Evolutionary conservation across 2,329 filamentous ascomycete genomes (phyloP).

Genomic region (Diaporthe destruens): DNA sequence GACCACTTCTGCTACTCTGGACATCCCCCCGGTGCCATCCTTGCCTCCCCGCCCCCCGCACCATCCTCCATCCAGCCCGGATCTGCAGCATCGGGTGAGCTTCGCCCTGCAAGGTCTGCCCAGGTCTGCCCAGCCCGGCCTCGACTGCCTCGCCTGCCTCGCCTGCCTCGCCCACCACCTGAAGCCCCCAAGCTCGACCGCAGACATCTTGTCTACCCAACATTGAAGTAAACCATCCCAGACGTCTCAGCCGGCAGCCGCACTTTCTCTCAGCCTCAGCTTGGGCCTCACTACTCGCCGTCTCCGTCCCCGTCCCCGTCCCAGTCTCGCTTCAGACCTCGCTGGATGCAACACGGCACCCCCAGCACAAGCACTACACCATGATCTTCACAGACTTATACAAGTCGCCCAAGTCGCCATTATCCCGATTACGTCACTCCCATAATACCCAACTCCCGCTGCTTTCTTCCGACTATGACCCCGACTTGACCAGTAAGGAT

Average conservation of each 20-base stretch:
- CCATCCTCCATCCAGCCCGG: slow-evolving; percentile 38
- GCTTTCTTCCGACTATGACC: slow-evolving; percentile 63
- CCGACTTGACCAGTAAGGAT: slow-evolving; percentile 72
- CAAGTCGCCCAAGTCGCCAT: slow-evolving; percentile 66
- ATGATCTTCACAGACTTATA: slow-evolving; percentile 73
- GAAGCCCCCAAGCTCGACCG: slow-evolving; percentile 24
- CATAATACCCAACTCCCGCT: slow-evolving; percentile 50
- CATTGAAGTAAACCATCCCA: not conserved
- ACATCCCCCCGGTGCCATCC: slow-evolving; percentile 29
- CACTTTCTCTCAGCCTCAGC: slow-evolving; percentile 9
- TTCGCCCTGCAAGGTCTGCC: slow-evolving; percentile 13
- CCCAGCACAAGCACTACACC: slow-evolving; percentile 42
- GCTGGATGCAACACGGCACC: not conserved
- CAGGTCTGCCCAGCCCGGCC: not conserved
- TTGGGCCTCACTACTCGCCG: not conserved
- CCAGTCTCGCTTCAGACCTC: not conserved
- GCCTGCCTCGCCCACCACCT: slow-evolving; percentile 4
- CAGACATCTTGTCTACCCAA: slow-evolving; percentile 16
- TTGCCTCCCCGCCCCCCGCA: slow-evolving; percentile 40
- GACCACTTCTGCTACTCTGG: no score
- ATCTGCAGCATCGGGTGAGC: slow-evolving; percentile 39
- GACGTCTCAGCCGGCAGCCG: slow-evolving; percentile 10
- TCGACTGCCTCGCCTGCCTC: not conserved
- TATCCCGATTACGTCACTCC: slow-evolving; percentile 63
- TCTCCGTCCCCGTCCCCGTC: not conserved